phyloP scores from a whole-genome alignment of 345 rosid species.

The Arabidopsis arenosa region DNA sequence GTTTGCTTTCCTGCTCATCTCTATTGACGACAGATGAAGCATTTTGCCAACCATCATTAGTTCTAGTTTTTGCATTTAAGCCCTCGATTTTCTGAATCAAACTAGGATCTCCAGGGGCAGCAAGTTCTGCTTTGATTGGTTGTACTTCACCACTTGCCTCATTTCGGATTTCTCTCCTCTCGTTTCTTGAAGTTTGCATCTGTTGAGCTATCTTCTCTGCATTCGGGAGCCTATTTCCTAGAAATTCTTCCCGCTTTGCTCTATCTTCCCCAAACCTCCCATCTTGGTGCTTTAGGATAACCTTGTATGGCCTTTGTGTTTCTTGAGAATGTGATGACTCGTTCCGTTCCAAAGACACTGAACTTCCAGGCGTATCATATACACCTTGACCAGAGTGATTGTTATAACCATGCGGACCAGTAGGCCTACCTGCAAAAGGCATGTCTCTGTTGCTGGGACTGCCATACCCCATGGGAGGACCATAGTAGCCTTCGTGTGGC shows the following conservation, averaged over 20 bases:
- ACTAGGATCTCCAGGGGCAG: conserved; percentile 59
- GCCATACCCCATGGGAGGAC: conserved; percentile 84
- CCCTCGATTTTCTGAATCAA: conserved; percentile 89
- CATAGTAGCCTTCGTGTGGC: conserved; percentile 75
- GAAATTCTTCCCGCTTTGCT: conserved; percentile 57
- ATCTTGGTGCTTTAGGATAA: conserved; percentile 80
- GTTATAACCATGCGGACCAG: conserved; percentile 63
- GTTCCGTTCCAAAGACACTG: conserved; percentile 53
- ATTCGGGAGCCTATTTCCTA: conserved; percentile 40
- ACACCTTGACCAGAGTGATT: conserved; percentile 65
- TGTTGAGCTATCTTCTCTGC: conserved; percentile 51
- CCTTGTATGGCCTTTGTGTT: conserved; percentile 63
- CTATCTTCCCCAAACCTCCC: conserved; percentile 64
- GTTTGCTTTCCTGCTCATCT: conserved; percentile 55
- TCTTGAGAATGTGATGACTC: conserved; percentile 68
- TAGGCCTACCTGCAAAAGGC: conserved; percentile 73
- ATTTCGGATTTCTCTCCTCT: conserved; percentile 51
- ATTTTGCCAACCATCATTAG: conserved; percentile 60
- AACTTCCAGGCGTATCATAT: conserved; percentile 56
- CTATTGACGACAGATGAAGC: conserved; percentile 44
- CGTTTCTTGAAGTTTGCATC: conserved; percentile 53
- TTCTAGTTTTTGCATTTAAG: conserved; percentile 78
- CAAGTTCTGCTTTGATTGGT: conserved; percentile 46
- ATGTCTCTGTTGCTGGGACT: conserved; percentile 73
- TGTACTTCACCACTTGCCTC: conserved; percentile 49